Evolutionary conservation across 2,329 filamentous ascomycete species (phyloP).

Genomic region (Lachnellula occidentalis): DNA sequence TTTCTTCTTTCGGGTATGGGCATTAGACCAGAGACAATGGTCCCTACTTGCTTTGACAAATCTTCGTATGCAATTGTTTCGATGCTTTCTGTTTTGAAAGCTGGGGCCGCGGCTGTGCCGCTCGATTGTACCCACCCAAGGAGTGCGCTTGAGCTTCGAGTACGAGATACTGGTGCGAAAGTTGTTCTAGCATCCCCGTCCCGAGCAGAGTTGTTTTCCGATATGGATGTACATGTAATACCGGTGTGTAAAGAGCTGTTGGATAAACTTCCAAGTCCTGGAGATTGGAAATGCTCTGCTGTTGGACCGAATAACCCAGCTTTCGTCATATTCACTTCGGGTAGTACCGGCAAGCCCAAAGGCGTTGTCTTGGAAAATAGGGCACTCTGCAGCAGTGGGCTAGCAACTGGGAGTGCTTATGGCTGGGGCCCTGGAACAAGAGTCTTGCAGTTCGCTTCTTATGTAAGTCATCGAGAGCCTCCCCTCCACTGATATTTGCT

Average conservation of each 20-base stretch:
- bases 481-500: background rate
- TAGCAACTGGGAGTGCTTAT: conserved; percentile 5
- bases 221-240: background rate
- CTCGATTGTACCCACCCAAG: conserved; percentile 30
- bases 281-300: background rate
- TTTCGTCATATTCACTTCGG: conserved; percentile 16
- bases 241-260: conserved; percentile 1
- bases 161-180: conserved; percentile 1
- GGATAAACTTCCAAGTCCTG: background rate
- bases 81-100: conserved; percentile 23
- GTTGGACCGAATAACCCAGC: conserved; percentile 7
- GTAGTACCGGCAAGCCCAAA: conserved; percentile 15
- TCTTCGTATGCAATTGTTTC: conserved; percentile 22
- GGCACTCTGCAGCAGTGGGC: conserved; percentile 5
- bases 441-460: conserved; percentile 14
- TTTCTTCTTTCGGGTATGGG: conserved; percentile 10
- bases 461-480: background rate
- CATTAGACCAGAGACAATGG: conserved; percentile 13
- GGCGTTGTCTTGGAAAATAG: conserved; percentile 13
- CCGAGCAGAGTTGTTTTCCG: background rate
- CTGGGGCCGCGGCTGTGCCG: conserved; percentile 24
- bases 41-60: conserved; percentile 27
- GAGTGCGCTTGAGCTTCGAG: conserved; percentile 5
- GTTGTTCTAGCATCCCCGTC: conserved; percentile 1
- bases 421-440: conserved; percentile 6